phyloP scores from a whole-genome alignment of 495 filamentous ascomycete species.

The Hypomontagnella submonticulosa region DNA sequence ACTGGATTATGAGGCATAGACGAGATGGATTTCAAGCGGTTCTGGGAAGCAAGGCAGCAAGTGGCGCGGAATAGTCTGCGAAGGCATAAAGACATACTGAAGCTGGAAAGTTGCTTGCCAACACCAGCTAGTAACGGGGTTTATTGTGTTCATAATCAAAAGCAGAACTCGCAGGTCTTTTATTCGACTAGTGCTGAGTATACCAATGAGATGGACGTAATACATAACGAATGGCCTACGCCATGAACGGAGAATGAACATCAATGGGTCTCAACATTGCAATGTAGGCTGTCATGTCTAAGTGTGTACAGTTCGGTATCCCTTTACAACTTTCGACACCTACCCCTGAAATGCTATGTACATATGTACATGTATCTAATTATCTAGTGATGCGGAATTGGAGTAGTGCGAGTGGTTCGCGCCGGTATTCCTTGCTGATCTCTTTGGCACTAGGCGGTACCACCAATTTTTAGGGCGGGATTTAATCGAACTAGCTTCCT shows the following conservation, averaged over 20 bases:
- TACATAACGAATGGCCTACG: too few species aligned
- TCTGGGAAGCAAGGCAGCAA: conserved; percentile 12
- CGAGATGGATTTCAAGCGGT: background rate
- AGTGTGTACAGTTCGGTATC: too few species aligned
- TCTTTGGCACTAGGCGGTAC: too few species aligned
- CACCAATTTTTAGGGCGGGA: conserved; percentile 13
- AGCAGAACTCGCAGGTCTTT: background rate
- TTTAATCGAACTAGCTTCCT: conserved; percentile 23
- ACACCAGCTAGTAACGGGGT: background rate
- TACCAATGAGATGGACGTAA: background rate
- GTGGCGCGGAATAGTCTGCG: background rate
- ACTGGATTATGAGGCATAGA: conserved; percentile 18
- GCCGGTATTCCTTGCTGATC: too few species aligned
- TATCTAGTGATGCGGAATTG: too few species aligned
- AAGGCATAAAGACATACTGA: background rate
- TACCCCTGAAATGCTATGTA: too few species aligned
- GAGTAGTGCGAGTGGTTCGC: too few species aligned
- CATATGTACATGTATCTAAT: too few species aligned
- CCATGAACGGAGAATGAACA: too few species aligned
- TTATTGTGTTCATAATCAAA: conserved; percentile 8
- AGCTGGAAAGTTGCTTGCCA: background rate
- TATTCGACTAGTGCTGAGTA: background rate
- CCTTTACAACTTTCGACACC: too few species aligned
- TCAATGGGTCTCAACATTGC: too few species aligned
- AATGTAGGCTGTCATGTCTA: too few species aligned